Evolutionary conservation across 495 filamentous ascomycete species (phyloP).

Genomic region (Aspergillus panamensis): DNA sequence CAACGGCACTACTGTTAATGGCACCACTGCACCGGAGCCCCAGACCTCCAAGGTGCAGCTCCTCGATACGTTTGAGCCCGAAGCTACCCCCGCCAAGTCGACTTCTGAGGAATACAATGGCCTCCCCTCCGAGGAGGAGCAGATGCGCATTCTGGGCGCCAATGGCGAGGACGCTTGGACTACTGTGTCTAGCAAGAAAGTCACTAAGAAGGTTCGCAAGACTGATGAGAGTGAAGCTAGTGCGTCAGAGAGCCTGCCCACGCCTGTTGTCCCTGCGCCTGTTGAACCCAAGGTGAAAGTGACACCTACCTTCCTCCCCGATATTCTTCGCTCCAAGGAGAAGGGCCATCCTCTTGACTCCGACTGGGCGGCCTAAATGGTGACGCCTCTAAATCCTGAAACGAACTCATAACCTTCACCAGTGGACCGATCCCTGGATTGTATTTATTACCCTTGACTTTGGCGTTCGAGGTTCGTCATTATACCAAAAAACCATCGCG

Average conservation of each 20-base stretch:
- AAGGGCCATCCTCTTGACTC: conserved; percentile 57
- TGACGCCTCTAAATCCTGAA: conserved; percentile 4
- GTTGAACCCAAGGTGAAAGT: conserved; percentile 42
- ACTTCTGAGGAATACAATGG: conserved; percentile 47
- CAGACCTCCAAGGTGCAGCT: conserved; percentile 46
- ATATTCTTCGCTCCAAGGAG: conserved; percentile 36
- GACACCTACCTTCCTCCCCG: conserved; percentile 43
- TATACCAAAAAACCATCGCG: conserved; percentile 28
- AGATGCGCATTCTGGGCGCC: conserved; percentile 64
- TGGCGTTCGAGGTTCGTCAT: conserved; percentile 39
- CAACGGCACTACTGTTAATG: conserved; percentile 23
- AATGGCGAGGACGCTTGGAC: conserved; percentile 64
- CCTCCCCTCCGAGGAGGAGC: conserved; percentile 80
- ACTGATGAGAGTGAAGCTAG: conserved; percentile 43
- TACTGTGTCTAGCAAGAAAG: conserved; percentile 68
- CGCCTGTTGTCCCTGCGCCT: conserved; percentile 29
- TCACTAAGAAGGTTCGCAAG: conserved; percentile 50
- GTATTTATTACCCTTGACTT: conserved; percentile 41
- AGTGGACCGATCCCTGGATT: conserved; percentile 18
- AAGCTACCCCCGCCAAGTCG: conserved; percentile 33
- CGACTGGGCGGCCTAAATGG: conserved; percentile 51
- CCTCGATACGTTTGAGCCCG: conserved; percentile 71
- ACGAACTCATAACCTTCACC: conserved; percentile 1
- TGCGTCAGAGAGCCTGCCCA: conserved; percentile 38
- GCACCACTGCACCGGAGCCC: conserved; percentile 15